Evolutionary conservation across 2,329 filamentous ascomycete species (phyloP).

Genomic region (Penicillium nordicum): DNA sequence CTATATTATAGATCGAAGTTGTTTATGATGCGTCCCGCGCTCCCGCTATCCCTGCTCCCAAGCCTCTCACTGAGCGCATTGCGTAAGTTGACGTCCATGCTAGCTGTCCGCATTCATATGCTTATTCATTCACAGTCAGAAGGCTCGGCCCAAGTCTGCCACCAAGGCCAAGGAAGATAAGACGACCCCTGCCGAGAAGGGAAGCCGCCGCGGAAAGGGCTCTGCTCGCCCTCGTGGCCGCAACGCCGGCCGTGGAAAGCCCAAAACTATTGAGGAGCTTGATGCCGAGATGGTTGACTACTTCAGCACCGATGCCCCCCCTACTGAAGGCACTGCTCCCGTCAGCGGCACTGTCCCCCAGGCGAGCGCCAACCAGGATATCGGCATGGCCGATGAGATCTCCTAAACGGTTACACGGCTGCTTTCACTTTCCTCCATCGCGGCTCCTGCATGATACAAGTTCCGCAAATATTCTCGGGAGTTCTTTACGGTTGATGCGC

Average conservation of each 20-base stretch:
- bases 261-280: conserved; percentile 91
- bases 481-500: conserved; percentile 25
- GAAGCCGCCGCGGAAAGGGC: conserved; percentile 39
- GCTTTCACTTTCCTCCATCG: conserved; percentile 1
- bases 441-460: conserved; percentile 3
- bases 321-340: conserved; percentile 43
- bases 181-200: conserved; percentile 1
- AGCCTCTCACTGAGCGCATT: conserved; percentile 79
- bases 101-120: not conserved
- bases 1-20: conserved; percentile 70
- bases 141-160: conserved; percentile 77
- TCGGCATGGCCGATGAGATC: conserved; percentile 55
- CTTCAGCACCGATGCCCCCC: conserved; percentile 54
- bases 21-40: conserved; percentile 74
- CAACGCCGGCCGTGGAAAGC: conserved; percentile 64
- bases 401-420: conserved; percentile 38
- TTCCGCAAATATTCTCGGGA: conserved; percentile 4
- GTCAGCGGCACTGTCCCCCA: conserved; percentile 49
- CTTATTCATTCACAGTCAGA: conserved; percentile 49
- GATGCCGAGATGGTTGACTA: conserved; percentile 98
- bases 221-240: conserved; percentile 52
- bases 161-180: conserved; percentile 60
- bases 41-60: conserved; percentile 64
- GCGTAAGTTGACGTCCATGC: conserved; percentile 50
- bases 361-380: conserved; percentile 50